Evolutionary conservation across 805 yeast genomes (phyloP).

Genomic region (Wickerhamomyces silvicola): DNA sequence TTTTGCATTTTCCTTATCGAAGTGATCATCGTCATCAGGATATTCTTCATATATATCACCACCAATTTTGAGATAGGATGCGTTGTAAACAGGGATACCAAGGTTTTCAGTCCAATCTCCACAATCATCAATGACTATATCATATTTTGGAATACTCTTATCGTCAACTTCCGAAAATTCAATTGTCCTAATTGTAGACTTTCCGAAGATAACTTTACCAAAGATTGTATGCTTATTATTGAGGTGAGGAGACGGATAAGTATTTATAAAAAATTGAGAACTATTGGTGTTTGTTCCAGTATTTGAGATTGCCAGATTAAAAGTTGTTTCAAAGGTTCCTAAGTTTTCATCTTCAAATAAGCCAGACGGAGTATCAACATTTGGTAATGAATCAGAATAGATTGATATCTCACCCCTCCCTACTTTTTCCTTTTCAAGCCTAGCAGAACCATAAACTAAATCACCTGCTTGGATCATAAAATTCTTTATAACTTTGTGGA

Average conservation of each 20-base stretch:
- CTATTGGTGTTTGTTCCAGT: conserved; percentile 45
- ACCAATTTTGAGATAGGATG: conserved; percentile 53
- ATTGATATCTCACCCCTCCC: conserved; percentile 44
- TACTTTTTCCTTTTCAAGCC: conserved; percentile 17
- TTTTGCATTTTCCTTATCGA: conserved; percentile 51
- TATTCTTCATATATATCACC: conserved; percentile 72
- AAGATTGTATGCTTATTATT: conserved; percentile 72
- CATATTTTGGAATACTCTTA: conserved; percentile 34
- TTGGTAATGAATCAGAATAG: too few species aligned
- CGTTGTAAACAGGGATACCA: conserved; percentile 54
- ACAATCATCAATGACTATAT: conserved; percentile 46
- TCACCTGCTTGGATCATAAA: conserved; percentile 73
- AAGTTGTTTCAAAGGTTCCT: conserved; percentile 36
- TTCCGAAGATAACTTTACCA: conserved; percentile 65
- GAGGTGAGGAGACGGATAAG: conserved; percentile 66
- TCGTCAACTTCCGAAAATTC: conserved; percentile 45
- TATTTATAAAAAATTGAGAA: conserved; percentile 68
- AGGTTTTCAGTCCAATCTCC: conserved; percentile 55
- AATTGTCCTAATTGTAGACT: conserved; percentile 59
- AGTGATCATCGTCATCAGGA: conserved; percentile 65
- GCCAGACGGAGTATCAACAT: conserved; percentile 24
- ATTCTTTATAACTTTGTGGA: conserved; percentile 61
- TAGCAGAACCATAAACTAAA: conserved; percentile 32
- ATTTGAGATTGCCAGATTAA: conserved; percentile 61
- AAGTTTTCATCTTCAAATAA: conserved; percentile 54